A percentile compares a stretch with the other conserved stretches of the same genome.
Evolutionary conservation across 805 yeast species (phyloP).

Genomic region (Suhomyces kilbournensis): DNA sequence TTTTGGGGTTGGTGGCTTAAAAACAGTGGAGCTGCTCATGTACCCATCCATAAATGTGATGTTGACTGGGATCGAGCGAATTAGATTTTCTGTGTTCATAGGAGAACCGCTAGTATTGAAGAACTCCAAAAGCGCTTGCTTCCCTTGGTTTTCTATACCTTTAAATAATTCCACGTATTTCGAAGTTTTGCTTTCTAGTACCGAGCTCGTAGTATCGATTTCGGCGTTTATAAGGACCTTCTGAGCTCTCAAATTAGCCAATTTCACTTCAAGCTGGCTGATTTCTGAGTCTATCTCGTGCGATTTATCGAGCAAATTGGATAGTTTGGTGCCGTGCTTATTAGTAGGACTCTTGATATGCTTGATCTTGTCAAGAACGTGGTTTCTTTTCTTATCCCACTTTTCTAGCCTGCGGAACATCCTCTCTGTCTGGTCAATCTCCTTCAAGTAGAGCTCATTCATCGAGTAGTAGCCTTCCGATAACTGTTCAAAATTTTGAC

Average conservation of each 20-base stretch:
- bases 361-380: conserved; percentile 32
- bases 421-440: conserved; percentile 24
- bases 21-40: neutral
- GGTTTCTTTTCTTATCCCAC: conserved; percentile 41
- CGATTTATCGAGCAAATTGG: conserved; percentile 31
- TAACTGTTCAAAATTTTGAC: conserved; percentile 32
- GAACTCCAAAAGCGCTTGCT: conserved; percentile 26
- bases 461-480: conserved; percentile 43
- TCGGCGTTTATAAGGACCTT: conserved; percentile 35
- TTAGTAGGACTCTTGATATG: conserved; percentile 39
- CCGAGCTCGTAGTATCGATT: conserved; percentile 45
- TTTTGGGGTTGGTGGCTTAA: neutral
- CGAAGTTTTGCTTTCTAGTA: conserved; percentile 48
- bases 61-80: conserved; percentile 22
- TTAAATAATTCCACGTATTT: conserved; percentile 41
- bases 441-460: conserved; percentile 44
- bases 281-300: conserved; percentile 37
- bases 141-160: conserved; percentile 38
- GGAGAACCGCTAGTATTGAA: conserved; percentile 22
- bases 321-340: conserved; percentile 42
- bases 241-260: conserved; percentile 32
- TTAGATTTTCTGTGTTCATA: conserved; percentile 8
- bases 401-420: conserved; percentile 28
- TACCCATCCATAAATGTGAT: conserved; percentile 23
- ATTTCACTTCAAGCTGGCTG: conserved; percentile 30